Evolutionary conservation across 2,329 filamentous ascomycete genomes (phyloP).

Genomic region (Cordyceps javanica): DNA sequence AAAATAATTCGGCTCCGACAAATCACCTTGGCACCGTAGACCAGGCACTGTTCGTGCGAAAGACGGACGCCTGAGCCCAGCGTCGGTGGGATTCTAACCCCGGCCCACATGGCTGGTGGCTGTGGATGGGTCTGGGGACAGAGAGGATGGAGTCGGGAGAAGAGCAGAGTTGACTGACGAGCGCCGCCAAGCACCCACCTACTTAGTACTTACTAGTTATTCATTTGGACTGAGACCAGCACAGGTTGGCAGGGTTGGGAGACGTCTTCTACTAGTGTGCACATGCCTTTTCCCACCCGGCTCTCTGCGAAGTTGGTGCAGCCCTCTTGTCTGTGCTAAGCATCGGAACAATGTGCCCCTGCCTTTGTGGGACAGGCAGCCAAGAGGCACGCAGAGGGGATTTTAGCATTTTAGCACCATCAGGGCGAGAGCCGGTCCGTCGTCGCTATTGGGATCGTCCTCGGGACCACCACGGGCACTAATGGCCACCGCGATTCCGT

Average conservation of each 20-base stretch:
- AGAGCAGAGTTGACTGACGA: too few species aligned
- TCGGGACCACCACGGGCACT: conserved; percentile 8
- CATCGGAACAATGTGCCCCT: background rate
- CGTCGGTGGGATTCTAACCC: background rate
- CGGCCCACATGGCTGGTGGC: background rate
- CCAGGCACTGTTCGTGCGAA: background rate
- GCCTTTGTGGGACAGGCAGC: background rate
- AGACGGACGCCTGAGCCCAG: background rate
- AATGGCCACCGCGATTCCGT: background rate
- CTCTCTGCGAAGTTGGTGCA: too few species aligned
- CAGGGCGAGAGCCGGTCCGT: conserved; percentile 8
- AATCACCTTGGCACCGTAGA: background rate
- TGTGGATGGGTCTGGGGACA: background rate
- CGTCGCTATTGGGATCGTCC: conserved; percentile 9
- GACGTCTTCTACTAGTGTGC: conserved; percentile 2
- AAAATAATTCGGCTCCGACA: background rate
- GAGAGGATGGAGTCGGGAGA: too few species aligned
- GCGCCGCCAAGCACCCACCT: too few species aligned
- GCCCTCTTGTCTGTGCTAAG: too few species aligned
- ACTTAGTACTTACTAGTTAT: too few species aligned
- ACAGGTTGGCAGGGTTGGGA: background rate
- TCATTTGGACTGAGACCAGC: background rate
- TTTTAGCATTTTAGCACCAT: background rate
- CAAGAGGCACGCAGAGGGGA: background rate
- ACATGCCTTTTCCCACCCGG: background rate